A percentile compares a stretch with the other conserved stretches of the same genome.
These are phyloP conservation scores for Spergularia azorica DNA, from an alignment of 179 eudicot genomes.

Conservation along the genomic window DNA sequence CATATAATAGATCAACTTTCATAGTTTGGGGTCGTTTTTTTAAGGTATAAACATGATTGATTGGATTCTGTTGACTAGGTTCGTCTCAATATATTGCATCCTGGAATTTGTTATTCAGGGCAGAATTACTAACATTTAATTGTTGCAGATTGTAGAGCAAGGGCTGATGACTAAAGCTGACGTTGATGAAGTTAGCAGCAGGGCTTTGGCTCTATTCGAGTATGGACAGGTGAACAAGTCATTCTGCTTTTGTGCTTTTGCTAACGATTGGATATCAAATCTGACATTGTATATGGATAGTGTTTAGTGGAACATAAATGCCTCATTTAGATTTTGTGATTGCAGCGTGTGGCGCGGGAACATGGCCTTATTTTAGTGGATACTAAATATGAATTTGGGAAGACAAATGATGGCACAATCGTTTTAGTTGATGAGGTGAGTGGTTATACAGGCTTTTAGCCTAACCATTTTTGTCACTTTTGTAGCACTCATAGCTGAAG, in stretches of 20 bases:
- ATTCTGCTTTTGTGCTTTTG: slow-evolving; percentile 10
- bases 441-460: not conserved
- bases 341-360: slow-evolving; percentile 72
- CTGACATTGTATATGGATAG: not conserved
- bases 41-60: no score
- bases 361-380: slow-evolving; percentile 92
- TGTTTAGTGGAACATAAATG: not conserved
- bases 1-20: not conserved
- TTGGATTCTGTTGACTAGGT: not conserved
- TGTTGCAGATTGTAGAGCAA: slow-evolving; percentile 61
- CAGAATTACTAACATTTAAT: not conserved
- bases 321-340: not conserved
- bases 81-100: not conserved
- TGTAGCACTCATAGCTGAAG: not conserved
- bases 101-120: not conserved
- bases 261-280: not conserved
- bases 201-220: slow-evolving; percentile 78
- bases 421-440: slow-evolving; percentile 82
- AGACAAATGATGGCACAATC: slow-evolving; percentile 75
- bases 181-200: slow-evolving; percentile 75
- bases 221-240: slow-evolving; percentile 99
- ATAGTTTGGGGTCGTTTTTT: not conserved
- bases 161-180: slow-evolving; percentile 88
- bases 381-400: slow-evolving; percentile 96
- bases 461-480: not conserved